These are phyloP conservation scores for Pseudocercospora macadamiae DNA, from an alignment of 2,329 filamentous ascomycete species.

Conservation along the genomic window DNA sequence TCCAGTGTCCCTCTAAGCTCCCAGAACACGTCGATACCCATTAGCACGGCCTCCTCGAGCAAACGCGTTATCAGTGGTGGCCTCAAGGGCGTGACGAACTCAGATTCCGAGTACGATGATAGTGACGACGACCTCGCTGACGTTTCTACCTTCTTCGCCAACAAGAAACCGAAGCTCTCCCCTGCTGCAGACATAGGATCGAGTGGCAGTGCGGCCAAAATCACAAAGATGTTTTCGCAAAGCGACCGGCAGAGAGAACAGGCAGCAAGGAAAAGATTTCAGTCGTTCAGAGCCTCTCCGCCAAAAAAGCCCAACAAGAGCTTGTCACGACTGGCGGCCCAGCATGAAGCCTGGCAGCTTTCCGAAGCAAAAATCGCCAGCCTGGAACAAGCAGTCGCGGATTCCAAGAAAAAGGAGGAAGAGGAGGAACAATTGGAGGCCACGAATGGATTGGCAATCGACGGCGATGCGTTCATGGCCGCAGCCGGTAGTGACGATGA, in stretches of 20 bases:
- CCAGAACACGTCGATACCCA: constrained; percentile 15
- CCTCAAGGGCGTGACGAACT: constrained; percentile 53
- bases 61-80: constrained; percentile 56
- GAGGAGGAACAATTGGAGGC: constrained; percentile 5
- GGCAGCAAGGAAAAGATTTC: constrained; percentile 9
- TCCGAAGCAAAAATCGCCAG: constrained; percentile 32
- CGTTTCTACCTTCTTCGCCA: constrained; percentile 33
- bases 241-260: constrained; percentile 9
- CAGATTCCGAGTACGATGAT: constrained; percentile 38
- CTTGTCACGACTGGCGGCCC: constrained; percentile 32
- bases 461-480: constrained; percentile 45
- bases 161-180: constrained; percentile 35
- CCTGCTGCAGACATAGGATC: constrained; percentile 14
- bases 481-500: constrained; percentile 45
- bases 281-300: constrained; percentile 21
- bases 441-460: constrained; percentile 12
- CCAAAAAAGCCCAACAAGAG: constrained; percentile 35
- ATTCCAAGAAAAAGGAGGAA: constrained; percentile 23
- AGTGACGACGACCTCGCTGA: constrained; percentile 38
- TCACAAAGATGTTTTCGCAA: constrained; percentile 9
- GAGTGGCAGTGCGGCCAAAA: not conserved
- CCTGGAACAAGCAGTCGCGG: constrained; percentile 26
- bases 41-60: constrained; percentile 44
- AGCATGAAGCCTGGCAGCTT: constrained; percentile 30
- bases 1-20: constrained; percentile 36